phyloP scores from a whole-genome alignment of 1,284 basidiomycete species.

The Marasmius oreades region DNA sequence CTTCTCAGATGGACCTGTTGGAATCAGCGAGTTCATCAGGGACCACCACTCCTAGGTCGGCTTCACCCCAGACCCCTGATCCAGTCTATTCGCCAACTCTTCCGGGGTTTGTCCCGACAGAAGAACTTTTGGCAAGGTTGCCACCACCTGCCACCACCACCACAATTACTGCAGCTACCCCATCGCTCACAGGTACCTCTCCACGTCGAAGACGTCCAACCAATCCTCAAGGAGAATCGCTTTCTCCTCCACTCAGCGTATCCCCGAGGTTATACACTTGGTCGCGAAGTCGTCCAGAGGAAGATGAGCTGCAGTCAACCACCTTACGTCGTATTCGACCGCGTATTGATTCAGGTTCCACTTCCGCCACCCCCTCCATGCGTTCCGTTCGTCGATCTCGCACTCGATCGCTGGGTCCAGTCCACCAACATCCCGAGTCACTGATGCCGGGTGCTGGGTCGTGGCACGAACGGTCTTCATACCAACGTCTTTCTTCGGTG shows the following conservation, averaged over 20 bases:
- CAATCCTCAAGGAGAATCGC: not conserved
- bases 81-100: not conserved
- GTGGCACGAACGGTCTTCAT: not conserved
- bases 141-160: not conserved
- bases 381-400: not conserved
- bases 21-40: not conserved
- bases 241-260: not conserved
- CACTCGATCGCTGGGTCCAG: not conserved
- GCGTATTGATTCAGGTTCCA: not conserved
- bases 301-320: not conserved
- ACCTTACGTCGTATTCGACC: not conserved
- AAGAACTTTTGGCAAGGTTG: not conserved
- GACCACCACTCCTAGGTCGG: not conserved
- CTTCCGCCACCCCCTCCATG: not conserved
- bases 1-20: not conserved
- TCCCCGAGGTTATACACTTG: not conserved
- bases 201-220: not conserved
- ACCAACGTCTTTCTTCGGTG: not conserved
- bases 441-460: not conserved
- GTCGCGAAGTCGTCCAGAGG: not conserved
- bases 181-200: not conserved
- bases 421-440: not conserved
- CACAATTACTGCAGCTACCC: not conserved
- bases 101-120: not conserved
- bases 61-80: slow-evolving; percentile 1